These are phyloP conservation scores for Aspergillus costaricaensis DNA, from an alignment of 2,329 filamentous ascomycete species.

Conservation along the genomic window DNA sequence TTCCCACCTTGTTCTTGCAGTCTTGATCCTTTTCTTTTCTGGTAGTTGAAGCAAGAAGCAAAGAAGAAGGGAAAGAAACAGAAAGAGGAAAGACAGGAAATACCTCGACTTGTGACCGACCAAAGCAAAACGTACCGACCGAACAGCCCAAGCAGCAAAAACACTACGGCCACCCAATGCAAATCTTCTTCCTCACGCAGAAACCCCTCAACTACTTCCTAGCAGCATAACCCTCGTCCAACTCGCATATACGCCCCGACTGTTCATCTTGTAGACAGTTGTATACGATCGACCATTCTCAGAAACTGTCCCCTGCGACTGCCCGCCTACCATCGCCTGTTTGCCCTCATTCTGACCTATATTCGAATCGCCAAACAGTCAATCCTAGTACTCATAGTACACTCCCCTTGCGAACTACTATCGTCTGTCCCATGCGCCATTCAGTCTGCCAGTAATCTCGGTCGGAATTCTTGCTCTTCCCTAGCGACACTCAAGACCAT, in stretches of 20 bases:
- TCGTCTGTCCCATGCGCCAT: constrained; percentile 10
- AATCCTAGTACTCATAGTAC: not conserved
- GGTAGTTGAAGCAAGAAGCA: not conserved
- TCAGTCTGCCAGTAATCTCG: constrained; percentile 7
- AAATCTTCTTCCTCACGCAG: constrained; percentile 27
- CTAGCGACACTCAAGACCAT: not conserved
- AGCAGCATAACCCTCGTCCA: constrained; percentile 18
- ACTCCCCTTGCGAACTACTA: not conserved
- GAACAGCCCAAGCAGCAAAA: constrained; percentile 12
- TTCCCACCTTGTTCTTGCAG: not conserved
- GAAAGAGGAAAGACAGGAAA: not conserved
- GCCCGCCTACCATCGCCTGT: not conserved
- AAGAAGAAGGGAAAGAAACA: not conserved
- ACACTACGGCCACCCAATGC: constrained; percentile 20
- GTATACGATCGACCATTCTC: not conserved
- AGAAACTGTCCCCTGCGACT: constrained; percentile 2
- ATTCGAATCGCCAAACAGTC: not conserved
- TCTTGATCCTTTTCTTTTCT: not conserved
- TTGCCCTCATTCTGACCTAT: not conserved
- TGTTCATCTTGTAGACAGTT: constrained; percentile 7
- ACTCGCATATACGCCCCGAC: not conserved
- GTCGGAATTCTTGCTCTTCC: not conserved
- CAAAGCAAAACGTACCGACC: not conserved
- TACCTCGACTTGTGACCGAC: not conserved
- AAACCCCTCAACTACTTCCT: constrained; percentile 27